A percentile compares a stretch with the other conserved stretches of the same genome.
Evolutionary conservation across 2,329 filamentous ascomycete genomes (phyloP).

Genomic region (Aspergillus texensis): DNA sequence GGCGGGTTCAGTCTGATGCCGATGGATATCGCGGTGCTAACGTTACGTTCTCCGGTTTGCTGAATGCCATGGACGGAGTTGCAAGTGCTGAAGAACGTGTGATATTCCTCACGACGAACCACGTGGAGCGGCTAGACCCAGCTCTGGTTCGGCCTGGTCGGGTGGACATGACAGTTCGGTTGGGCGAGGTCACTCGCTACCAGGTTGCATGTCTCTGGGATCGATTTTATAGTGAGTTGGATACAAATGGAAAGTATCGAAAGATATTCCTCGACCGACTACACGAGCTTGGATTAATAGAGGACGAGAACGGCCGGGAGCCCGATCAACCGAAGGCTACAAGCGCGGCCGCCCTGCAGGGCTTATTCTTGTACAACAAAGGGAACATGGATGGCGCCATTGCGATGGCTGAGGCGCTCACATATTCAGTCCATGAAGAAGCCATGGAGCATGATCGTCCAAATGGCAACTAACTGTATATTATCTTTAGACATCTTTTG

Average conservation of each 20-base stretch:
- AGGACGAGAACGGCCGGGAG: conserved; percentile 54
- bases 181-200: conserved; percentile 83
- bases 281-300: conserved; percentile 70
- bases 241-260: conserved; percentile 64
- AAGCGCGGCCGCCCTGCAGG: conserved; percentile 90
- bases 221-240: conserved; percentile 87
- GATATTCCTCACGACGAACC: conserved; percentile 92
- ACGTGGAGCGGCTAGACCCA: conserved; percentile 84
- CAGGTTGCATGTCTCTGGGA: conserved; percentile 91
- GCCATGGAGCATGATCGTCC: conserved; percentile 23
- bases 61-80: conserved; percentile 88
- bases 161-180: conserved; percentile 88
- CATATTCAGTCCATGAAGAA: conserved; percentile 35
- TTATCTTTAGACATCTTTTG: conserved; percentile 12
- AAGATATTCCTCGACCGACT: conserved; percentile 72
- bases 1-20: conserved; percentile 68
- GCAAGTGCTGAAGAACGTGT: conserved; percentile 93
- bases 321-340: conserved; percentile 57
- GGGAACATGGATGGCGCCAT: conserved; percentile 86
- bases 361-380: conserved; percentile 94
- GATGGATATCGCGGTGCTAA: conserved; percentile 87
- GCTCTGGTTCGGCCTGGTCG: conserved; percentile 88
- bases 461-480: conserved; percentile 23
- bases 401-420: conserved; percentile 64
- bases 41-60: conserved; percentile 88